Conservation (phyloP, 352 stramenopile species). For the Phytophthora colocasiae region DNA sequence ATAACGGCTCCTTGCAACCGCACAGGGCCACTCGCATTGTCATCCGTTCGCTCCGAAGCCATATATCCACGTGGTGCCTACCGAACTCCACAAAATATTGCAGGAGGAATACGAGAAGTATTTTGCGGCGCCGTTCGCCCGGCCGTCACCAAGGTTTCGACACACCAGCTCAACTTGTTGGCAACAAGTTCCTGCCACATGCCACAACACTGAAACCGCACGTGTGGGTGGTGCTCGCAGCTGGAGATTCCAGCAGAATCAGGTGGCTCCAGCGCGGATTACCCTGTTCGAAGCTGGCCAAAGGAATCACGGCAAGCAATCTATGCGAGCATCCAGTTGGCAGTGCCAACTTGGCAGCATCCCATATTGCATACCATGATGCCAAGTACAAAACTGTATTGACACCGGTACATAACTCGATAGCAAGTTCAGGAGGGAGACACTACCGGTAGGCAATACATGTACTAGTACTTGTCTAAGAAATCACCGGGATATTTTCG, state of each 20-base stretch:
- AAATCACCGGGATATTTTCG: too few species aligned
- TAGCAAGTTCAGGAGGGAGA: conserved; percentile 20
- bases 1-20: conserved; percentile 1
- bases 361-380: too few species aligned
- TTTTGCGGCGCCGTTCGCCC: background rate
- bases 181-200: conserved; percentile 5
- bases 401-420: background rate
- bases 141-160: conserved; percentile 12
- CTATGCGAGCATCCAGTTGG: conserved; percentile 7
- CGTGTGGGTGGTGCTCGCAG: conserved; percentile 29
- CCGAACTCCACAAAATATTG: background rate
- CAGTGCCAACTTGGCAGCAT: too few species aligned
- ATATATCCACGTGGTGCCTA: background rate
- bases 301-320: conserved; percentile 11
- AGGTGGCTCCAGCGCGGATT: conserved; percentile 8
- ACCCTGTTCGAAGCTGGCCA: conserved; percentile 9
- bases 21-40: conserved; percentile 7
- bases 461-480: too few species aligned
- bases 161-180: conserved; percentile 24
- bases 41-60: conserved; percentile 7
- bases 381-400: background rate
- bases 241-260: conserved; percentile 25
- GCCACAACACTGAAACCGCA: conserved; percentile 26
- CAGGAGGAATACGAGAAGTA: background rate
- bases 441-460: too few species aligned